Conservation (phyloP, 2,329 filamentous ascomycete species). For the Penicillium occitanis region DNA sequence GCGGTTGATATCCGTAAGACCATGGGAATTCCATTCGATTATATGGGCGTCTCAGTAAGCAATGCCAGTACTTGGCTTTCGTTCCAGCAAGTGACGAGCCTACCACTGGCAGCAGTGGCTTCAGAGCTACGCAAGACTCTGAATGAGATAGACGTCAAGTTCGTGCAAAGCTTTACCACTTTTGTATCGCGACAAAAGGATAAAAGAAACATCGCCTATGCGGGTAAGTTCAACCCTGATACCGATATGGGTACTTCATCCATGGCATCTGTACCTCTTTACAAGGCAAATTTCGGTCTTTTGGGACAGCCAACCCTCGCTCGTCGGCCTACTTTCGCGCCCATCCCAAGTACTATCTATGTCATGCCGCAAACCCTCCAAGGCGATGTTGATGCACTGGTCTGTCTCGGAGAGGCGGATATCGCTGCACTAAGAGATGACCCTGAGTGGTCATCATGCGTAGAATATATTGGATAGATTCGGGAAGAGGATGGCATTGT, state of each 20-base stretch:
- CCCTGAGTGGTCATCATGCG: slow-evolving; percentile 19
- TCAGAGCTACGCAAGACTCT: slow-evolving; percentile 15
- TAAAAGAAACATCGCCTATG: slow-evolving; percentile 16
- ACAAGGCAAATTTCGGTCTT: slow-evolving; percentile 21
- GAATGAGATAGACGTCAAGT: slow-evolving; percentile 11
- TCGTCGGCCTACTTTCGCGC: slow-evolving; percentile 20
- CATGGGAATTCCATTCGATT: slow-evolving; percentile 14
- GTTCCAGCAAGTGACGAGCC: slow-evolving; percentile 2
- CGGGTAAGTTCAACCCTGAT: slow-evolving; percentile 17
- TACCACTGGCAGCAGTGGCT: slow-evolving; percentile 12
- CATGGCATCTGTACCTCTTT: slow-evolving; percentile 13
- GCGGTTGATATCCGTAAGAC: slow-evolving; percentile 14
- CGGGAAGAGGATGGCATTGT: neutral
- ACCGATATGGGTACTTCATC: slow-evolving; percentile 19
- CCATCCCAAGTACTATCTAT: slow-evolving; percentile 21
- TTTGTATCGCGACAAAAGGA: slow-evolving; percentile 16
- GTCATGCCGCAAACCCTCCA: slow-evolving; percentile 22
- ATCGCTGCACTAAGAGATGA: slow-evolving; percentile 21
- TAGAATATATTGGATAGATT: slow-evolving; percentile 23
- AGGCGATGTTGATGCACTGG: slow-evolving; percentile 25
- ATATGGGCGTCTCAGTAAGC: slow-evolving; percentile 13
- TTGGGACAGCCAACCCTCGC: slow-evolving; percentile 24
- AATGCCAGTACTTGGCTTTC: slow-evolving; percentile 16
- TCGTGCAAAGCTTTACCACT: slow-evolving; percentile 14
- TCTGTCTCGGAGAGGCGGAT: slow-evolving; percentile 23